Percentiles rank a stretch among this genome's conserved stretches.
These are phyloP conservation scores for Euphrasia confusa DNA, from an alignment of 257 asterid genomes.

Conservation along the genomic window DNA sequence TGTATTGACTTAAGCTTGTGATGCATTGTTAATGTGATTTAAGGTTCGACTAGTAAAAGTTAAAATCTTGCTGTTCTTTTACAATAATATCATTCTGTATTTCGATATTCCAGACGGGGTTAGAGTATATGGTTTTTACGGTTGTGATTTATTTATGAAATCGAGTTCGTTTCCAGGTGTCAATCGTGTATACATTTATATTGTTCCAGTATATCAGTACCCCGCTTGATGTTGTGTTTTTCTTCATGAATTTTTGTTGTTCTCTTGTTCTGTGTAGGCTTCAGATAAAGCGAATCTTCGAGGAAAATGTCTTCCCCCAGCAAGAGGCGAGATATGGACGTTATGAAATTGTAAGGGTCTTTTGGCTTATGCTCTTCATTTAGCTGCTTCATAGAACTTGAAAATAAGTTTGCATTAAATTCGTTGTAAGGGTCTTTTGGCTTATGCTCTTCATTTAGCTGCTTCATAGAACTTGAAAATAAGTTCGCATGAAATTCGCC, in stretches of 20 bases:
- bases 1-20: no score
- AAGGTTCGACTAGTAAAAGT: not conserved
- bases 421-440: slow-evolving; percentile 48
- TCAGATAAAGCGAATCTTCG: not conserved
- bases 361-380: not conserved
- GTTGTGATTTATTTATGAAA: not conserved
- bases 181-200: not conserved
- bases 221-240: not conserved
- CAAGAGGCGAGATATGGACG: slow-evolving; percentile 96
- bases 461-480: not conserved
- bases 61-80: not conserved
- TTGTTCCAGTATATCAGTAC: not conserved
- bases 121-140: not conserved
- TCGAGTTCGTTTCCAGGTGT: not conserved
- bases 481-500: not conserved
- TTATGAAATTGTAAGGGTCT: slow-evolving; percentile 77
- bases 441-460: not conserved
- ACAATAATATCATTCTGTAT: not conserved
- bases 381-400: not conserved
- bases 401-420: not conserved
- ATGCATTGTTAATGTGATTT: not conserved
- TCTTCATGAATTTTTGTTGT: not conserved
- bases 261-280: not conserved
- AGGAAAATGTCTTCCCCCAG: slow-evolving; percentile 80
- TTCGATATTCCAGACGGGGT: not conserved